These are phyloP conservation scores for Teunomyces lycoperdinae DNA, from an alignment of 805 yeast species.

Conservation along the genomic window DNA sequence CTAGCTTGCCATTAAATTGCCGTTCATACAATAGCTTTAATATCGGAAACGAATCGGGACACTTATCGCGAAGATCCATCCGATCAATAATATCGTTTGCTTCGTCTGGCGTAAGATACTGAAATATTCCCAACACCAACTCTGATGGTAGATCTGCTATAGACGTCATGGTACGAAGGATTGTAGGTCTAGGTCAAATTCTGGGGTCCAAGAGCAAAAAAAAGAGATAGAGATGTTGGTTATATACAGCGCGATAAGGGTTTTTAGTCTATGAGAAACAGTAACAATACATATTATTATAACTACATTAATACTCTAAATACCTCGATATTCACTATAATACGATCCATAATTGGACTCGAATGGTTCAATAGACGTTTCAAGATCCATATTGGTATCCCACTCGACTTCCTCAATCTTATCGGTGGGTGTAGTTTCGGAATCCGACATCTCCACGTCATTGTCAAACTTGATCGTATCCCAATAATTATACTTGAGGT, in stretches of 20 bases:
- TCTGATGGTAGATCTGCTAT: slow-evolving; percentile 17
- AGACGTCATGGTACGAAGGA: not conserved
- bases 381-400: slow-evolving; percentile 2
- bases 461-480: slow-evolving; percentile 24
- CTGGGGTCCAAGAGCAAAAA: not conserved
- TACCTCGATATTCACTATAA: slow-evolving; percentile 10
- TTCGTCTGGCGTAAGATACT: slow-evolving; percentile 7
- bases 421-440: not conserved
- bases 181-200: not conserved
- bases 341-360: slow-evolving; percentile 20
- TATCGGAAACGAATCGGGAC: not conserved
- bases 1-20: slow-evolving; percentile 16
- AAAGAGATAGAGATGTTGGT: not conserved
- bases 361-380: not conserved
- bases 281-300: not conserved
- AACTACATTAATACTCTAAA: not conserved
- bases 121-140: slow-evolving; percentile 14
- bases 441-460: slow-evolving; percentile 27
- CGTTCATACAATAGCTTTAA: slow-evolving; percentile 16
- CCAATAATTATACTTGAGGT: slow-evolving; percentile 35
- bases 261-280: not conserved
- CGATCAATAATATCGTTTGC: slow-evolving; percentile 4
- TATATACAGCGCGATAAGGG: not conserved
- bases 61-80: slow-evolving; percentile 2
- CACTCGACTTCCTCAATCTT: not conserved